Conservation (phyloP, 805 yeast genomes). For the Wickerhamomyces ciferrii region DNA sequence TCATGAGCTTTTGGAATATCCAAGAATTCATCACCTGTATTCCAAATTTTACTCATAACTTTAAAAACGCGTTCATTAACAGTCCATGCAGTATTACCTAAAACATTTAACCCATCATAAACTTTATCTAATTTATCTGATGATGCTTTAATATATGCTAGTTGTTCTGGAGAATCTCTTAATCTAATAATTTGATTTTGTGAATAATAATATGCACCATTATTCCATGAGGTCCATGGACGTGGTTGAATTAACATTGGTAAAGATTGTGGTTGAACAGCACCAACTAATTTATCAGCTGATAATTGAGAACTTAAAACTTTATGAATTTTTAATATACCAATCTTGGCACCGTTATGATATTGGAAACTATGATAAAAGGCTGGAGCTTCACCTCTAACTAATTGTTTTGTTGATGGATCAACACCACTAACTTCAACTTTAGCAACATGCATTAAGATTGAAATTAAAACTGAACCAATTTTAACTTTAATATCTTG, state of each 20-base stretch:
- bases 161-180: slow-evolving; percentile 82
- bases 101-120: slow-evolving; percentile 75
- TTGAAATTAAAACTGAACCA: slow-evolving; percentile 74
- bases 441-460: slow-evolving; percentile 76
- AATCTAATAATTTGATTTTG: slow-evolving; percentile 65
- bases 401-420: slow-evolving; percentile 65
- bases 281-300: slow-evolving; percentile 55
- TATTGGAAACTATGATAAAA: slow-evolving; percentile 86
- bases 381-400: slow-evolving; percentile 82
- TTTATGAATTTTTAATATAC: slow-evolving; percentile 74
- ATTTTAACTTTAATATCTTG: slow-evolving; percentile 56
- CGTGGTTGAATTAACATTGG: slow-evolving; percentile 94
- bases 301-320: slow-evolving; percentile 61
- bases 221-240: slow-evolving; percentile 77
- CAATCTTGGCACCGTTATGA: slow-evolving; percentile 70
- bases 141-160: slow-evolving; percentile 84
- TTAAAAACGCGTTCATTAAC: slow-evolving; percentile 69
- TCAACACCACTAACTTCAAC: slow-evolving; percentile 76
- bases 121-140: slow-evolving; percentile 63
- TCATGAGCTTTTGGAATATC: slow-evolving; percentile 62
- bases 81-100: slow-evolving; percentile 92
- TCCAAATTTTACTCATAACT: slow-evolving; percentile 78
- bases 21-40: slow-evolving; percentile 68
- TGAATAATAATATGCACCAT: slow-evolving; percentile 79
- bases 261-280: slow-evolving; percentile 77